Percentiles rank a stretch among this genome's conserved stretches.
phyloP scores from a whole-genome alignment of 2,329 filamentous ascomycete species.

The Neopestalotiopsis clavispora region DNA sequence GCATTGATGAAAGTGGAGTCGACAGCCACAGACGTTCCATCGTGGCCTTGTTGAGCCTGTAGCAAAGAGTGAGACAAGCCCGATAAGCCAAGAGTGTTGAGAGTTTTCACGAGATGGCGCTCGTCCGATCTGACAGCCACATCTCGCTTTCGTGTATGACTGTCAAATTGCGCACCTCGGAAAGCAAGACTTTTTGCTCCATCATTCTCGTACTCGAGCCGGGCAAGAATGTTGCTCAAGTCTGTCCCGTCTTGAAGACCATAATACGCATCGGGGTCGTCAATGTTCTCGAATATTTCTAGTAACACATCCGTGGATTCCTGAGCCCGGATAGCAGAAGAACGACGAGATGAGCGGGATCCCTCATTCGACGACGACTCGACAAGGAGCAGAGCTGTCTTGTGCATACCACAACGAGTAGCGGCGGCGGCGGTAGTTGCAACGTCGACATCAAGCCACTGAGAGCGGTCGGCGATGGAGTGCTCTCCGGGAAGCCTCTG shows the following conservation, averaged over 20 bases:
- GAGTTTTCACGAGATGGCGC: constrained; percentile 73
- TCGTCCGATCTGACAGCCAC: constrained; percentile 62
- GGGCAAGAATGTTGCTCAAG: constrained; percentile 76
- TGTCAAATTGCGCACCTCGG: constrained; percentile 88
- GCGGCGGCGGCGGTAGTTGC: constrained; percentile 73
- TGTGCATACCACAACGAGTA: constrained; percentile 80
- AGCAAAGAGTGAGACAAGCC: constrained; percentile 84
- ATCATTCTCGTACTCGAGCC: constrained; percentile 88
- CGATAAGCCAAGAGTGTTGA: constrained; percentile 82
- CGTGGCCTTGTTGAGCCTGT: constrained; percentile 66
- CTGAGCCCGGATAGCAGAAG: constrained; percentile 60
- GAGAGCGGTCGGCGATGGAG: constrained; percentile 77
- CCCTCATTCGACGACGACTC: constrained; percentile 65
- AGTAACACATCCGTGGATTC: constrained; percentile 74
- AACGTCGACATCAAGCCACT: constrained; percentile 88
- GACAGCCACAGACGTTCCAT: constrained; percentile 61
- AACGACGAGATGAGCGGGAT: constrained; percentile 66
- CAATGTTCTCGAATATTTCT: constrained; percentile 86
- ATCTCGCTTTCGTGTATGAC: constrained; percentile 70
- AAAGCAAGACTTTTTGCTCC: constrained; percentile 88
- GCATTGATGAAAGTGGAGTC: constrained; percentile 81
- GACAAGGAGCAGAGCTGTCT: constrained; percentile 81
- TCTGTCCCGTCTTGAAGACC: constrained; percentile 81
- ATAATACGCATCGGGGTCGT: constrained; percentile 96
- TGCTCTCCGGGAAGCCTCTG: constrained; percentile 76